These are phyloP conservation scores for Dichotomopilus funicola DNA, from an alignment of 2,329 filamentous ascomycete species.

Conservation along the genomic window DNA sequence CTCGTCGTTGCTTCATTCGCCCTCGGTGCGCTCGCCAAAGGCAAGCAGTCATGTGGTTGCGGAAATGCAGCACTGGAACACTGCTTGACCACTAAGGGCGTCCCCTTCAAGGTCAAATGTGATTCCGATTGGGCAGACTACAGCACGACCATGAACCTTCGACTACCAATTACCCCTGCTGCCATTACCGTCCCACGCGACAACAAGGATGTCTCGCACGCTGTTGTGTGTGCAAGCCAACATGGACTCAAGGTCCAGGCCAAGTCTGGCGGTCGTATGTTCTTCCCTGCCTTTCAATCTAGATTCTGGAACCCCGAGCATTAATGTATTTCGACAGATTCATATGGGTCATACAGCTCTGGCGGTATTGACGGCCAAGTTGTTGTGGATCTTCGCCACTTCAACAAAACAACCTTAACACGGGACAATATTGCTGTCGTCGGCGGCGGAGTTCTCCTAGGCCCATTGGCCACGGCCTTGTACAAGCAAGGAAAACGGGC, in stretches of 20 bases:
- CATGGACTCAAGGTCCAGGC: conserved; percentile 1
- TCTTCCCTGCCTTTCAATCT: not conserved
- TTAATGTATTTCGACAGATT: not conserved
- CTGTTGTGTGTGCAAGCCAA: not conserved
- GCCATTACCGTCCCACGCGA: not conserved
- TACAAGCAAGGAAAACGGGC: not conserved
- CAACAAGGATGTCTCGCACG: not conserved
- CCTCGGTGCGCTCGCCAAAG: not conserved
- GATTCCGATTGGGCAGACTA: not conserved
- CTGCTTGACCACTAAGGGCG: not conserved
- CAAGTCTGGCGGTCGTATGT: conserved; percentile 2
- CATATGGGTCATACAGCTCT: not conserved
- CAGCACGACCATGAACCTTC: not conserved
- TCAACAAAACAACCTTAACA: not conserved
- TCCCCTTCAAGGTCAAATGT: not conserved
- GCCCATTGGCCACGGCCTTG: not conserved
- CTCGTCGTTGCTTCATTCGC: not conserved
- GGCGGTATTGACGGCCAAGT: not conserved
- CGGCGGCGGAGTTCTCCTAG: not conserved
- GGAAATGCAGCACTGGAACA: not conserved
- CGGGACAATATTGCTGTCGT: not conserved
- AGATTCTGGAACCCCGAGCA: not conserved
- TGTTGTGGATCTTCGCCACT: not conserved
- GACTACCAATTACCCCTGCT: not conserved
- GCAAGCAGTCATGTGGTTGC: not conserved